Percentiles rank a stretch among this genome's conserved stretches.
Conservation (phyloP, 768 basidiomycete species). For the Hypholoma sublateritium region DNA sequence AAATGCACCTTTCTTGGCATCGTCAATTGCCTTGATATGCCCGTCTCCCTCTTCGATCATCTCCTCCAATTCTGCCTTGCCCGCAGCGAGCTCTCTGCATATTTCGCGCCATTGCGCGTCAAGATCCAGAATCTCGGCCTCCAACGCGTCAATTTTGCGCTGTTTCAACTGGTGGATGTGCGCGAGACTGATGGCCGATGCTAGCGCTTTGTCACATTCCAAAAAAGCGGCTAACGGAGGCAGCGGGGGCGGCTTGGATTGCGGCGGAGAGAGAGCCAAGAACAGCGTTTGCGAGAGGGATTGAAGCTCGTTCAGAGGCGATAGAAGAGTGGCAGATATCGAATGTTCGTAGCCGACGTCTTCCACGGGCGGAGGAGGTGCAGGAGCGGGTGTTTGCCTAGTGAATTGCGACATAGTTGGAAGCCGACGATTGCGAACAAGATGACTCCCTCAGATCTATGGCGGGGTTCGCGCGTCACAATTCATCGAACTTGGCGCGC, state of each 20-base stretch:
- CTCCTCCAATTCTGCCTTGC: conserved; percentile 66
- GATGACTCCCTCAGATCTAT: background rate
- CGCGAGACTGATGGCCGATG: conserved; percentile 61
- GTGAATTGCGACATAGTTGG: conserved; percentile 17
- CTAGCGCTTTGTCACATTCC: conserved; percentile 62
- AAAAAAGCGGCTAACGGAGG: conserved; percentile 62
- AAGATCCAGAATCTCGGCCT: conserved; percentile 66
- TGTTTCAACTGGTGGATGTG: conserved; percentile 77
- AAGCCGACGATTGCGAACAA: background rate
- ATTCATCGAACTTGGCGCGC: background rate
- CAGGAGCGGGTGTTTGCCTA: conserved; percentile 13
- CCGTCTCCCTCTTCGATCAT: conserved; percentile 77
- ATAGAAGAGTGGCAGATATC: conserved; percentile 63
- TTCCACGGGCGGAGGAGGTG: conserved; percentile 6
- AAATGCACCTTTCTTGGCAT: conserved; percentile 65
- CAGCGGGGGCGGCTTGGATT: conserved; percentile 60
- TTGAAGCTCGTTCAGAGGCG: conserved; percentile 62
- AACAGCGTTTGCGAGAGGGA: conserved; percentile 68
- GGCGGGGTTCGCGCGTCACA: background rate
- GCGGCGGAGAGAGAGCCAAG: conserved; percentile 67
- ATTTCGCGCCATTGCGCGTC: conserved; percentile 70
- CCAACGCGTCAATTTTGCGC: conserved; percentile 67
- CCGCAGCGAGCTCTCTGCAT: conserved; percentile 62
- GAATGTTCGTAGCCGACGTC: conserved; percentile 30
- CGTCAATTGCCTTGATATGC: conserved; percentile 64